These are phyloP conservation scores for Tetrahymena elliotti DNA, from an alignment of 73 alveolate genomes.

Conservation along the genomic window DNA sequence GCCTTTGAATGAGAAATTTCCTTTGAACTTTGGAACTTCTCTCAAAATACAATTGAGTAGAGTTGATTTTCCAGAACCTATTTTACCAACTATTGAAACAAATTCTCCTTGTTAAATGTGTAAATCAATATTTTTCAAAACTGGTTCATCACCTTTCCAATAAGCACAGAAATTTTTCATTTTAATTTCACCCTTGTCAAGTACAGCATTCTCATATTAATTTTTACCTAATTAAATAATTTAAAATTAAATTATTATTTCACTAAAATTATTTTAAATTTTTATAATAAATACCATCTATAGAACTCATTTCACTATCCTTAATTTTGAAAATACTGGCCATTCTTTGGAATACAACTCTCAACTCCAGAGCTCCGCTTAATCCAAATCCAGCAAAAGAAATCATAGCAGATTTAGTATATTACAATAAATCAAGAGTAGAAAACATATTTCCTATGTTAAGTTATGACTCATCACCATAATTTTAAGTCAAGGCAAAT, in stretches of 20 bases:
- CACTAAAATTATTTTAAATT: neutral
- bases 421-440: neutral
- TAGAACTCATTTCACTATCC: neutral
- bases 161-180: slow-evolving; percentile 9
- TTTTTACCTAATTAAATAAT: neutral
- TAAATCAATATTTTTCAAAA: slow-evolving; percentile 17
- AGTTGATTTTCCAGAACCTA: slow-evolving; percentile 59
- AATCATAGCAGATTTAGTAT: neutral
- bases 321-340: neutral
- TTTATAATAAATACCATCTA: neutral
- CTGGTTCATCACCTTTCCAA: slow-evolving; percentile 16
- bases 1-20: slow-evolving; percentile 10
- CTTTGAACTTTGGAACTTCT: slow-evolving; percentile 46
- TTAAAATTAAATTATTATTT: neutral
- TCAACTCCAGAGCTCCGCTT: neutral
- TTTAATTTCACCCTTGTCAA: neutral
- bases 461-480: neutral
- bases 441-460: slow-evolving; percentile 1
- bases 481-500: neutral
- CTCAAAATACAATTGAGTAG: slow-evolving; percentile 56
- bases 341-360: neutral
- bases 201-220: neutral
- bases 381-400: neutral
- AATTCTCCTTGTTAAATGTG: slow-evolving; percentile 32
- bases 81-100: slow-evolving; percentile 31